These are phyloP conservation scores for Nigrospora sphaerica DNA, from an alignment of 2,329 filamentous ascomycete species.

Conservation along the genomic window DNA sequence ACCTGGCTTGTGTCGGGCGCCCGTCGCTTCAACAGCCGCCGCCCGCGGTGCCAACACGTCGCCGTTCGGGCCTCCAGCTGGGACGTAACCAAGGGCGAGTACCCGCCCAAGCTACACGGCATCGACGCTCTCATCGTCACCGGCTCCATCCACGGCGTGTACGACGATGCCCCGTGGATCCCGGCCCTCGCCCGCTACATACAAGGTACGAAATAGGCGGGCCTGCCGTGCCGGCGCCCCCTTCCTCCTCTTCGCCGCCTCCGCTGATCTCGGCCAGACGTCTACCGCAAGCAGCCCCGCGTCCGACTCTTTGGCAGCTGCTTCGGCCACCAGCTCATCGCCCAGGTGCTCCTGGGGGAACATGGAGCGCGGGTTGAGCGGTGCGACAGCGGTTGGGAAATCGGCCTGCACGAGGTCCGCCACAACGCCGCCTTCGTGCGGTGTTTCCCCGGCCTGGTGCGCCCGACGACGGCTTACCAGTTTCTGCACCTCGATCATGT, in stretches of 20 bases:
- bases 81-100: slow-evolving; percentile 1
- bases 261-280: not conserved
- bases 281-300: slow-evolving; percentile 3
- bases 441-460: slow-evolving; percentile 1
- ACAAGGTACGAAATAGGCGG: not conserved
- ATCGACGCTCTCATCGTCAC: slow-evolving; percentile 5
- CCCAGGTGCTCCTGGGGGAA: slow-evolving; percentile 1
- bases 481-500: slow-evolving; percentile 5
- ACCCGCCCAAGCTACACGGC: not conserved
- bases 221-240: not conserved
- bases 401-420: slow-evolving; percentile 4
- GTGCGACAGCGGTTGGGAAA: slow-evolving; percentile 5
- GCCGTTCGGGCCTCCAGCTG: slow-evolving; percentile 1
- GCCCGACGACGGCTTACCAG: slow-evolving; percentile 3
- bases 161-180: slow-evolving; percentile 5
- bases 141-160: slow-evolving; percentile 3
- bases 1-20: slow-evolving; percentile 4
- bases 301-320: slow-evolving; percentile 7
- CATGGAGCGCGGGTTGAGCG: slow-evolving; percentile 1
- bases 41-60: not conserved
- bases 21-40: not conserved
- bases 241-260: not conserved
- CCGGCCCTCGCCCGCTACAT: not conserved
- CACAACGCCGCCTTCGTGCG: not conserved
- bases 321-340: slow-evolving; percentile 7